Conservation (phyloP, 2,329 filamentous ascomycete species). For the Colletotrichum lini region DNA sequence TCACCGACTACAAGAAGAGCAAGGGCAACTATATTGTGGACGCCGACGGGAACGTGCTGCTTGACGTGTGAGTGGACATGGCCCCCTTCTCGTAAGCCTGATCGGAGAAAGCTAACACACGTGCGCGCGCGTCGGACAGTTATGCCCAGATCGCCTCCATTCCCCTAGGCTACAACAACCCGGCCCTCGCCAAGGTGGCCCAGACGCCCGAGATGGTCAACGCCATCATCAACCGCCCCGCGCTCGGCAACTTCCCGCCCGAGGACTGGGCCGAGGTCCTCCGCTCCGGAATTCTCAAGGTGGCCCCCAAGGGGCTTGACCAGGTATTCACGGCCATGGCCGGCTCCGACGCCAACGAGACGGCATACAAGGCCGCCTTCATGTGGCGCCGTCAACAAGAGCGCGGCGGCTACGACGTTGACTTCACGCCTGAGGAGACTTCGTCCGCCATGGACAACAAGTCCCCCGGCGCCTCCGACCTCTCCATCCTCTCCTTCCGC, state of each 20-base stretch:
- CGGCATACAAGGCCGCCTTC: constrained; percentile 95
- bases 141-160: constrained; percentile 96
- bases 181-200: constrained; percentile 77
- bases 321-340: constrained; percentile 94
- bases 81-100: neutral
- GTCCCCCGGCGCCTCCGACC: constrained; percentile 78
- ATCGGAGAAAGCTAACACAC: constrained; percentile 8
- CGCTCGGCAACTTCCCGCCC: constrained; percentile 91
- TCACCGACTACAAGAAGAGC: constrained; percentile 81
- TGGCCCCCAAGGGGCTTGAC: constrained; percentile 85
- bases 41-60: constrained; percentile 78
- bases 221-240: constrained; percentile 88
- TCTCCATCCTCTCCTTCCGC: constrained; percentile 92
- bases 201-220: constrained; percentile 83
- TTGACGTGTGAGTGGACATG: constrained; percentile 73
- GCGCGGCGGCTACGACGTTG: constrained; percentile 82
- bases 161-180: constrained; percentile 93
- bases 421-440: constrained; percentile 86
- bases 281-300: constrained; percentile 83
- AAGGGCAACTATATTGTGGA: constrained; percentile 86
- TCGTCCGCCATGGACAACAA: constrained; percentile 84
- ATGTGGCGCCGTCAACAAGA: constrained; percentile 89
- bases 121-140: constrained; percentile 53
- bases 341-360: constrained; percentile 94
- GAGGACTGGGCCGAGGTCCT: constrained; percentile 87